Evolutionary conservation across 164 flowering plant genomes (phyloP).

Genomic region (Tetracentron sinense): DNA sequence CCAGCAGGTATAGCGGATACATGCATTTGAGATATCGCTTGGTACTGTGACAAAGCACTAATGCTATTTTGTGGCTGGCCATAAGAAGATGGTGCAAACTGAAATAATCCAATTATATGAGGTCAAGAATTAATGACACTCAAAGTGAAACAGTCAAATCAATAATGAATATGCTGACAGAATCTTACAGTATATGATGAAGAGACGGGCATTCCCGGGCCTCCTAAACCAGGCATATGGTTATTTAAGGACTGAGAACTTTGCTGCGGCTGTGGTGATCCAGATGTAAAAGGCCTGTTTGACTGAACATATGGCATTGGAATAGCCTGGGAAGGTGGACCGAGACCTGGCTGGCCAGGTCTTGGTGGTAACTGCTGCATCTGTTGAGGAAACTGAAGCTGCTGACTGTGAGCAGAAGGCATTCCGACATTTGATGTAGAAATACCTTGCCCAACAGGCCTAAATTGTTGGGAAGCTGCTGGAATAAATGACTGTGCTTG

Average conservation of each 20-base stretch:
- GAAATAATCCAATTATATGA: slow-evolving; percentile 14
- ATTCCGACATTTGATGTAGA: slow-evolving; percentile 41
- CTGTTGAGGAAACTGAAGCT: slow-evolving; percentile 58
- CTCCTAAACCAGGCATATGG: slow-evolving; percentile 47
- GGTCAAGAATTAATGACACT: background rate
- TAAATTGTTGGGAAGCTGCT: slow-evolving; percentile 56
- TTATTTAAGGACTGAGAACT: slow-evolving; percentile 31
- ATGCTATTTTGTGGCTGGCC: slow-evolving; percentile 51
- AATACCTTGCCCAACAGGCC: slow-evolving; percentile 51
- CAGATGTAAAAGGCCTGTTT: slow-evolving; percentile 48
- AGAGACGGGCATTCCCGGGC: slow-evolving; percentile 51
- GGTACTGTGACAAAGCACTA: slow-evolving; percentile 47
- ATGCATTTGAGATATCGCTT: slow-evolving; percentile 57
- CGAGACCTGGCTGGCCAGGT: slow-evolving; percentile 56
- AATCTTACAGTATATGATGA: slow-evolving; percentile 70
- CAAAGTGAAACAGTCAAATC: background rate
- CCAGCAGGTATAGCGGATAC: slow-evolving; percentile 34
- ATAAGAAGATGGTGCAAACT: slow-evolving; percentile 60
- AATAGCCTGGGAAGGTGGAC: slow-evolving; percentile 51
- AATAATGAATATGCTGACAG: background rate
- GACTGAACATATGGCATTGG: slow-evolving; percentile 50
- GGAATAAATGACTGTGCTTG: slow-evolving; percentile 57
- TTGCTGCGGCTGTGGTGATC: slow-evolving; percentile 45
- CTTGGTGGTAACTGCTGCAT: slow-evolving; percentile 67
- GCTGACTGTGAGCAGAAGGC: slow-evolving; percentile 53